phyloP scores from a whole-genome alignment of 345 rosid species.

The Eucalyptus rudis region DNA sequence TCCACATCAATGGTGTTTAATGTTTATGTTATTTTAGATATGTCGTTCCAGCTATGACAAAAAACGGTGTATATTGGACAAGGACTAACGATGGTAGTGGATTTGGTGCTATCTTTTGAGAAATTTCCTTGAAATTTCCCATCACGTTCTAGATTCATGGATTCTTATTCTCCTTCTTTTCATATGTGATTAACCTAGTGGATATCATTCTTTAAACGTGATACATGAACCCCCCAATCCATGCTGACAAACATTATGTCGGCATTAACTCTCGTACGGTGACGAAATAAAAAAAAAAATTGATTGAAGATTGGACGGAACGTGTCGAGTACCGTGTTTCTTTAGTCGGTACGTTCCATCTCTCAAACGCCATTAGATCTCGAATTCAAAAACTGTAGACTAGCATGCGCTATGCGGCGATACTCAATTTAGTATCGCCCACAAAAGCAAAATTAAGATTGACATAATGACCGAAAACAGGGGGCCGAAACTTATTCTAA shows the following conservation, averaged over 20 bases:
- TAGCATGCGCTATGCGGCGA: not conserved
- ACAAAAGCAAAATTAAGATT: not conserved
- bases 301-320: not conserved
- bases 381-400: not conserved
- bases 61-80: not conserved
- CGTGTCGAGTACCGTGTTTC: not conserved
- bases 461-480: not conserved
- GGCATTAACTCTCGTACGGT: not conserved
- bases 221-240: not conserved
- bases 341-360: not conserved
- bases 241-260: not conserved
- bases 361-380: not conserved
- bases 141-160: not conserved
- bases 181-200: not conserved
- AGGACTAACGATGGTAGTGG: not conserved
- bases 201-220: not conserved
- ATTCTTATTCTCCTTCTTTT: not conserved
- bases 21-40: not conserved
- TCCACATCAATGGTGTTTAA: not conserved
- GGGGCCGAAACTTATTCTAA: not conserved
- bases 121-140: not conserved
- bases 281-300: not conserved
- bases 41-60: not conserved
- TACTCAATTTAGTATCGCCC: not conserved
- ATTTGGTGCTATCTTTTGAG: not conserved